Conservation (phyloP, 2,329 filamentous ascomycete genomes). For the Aspergillus latus region DNA sequence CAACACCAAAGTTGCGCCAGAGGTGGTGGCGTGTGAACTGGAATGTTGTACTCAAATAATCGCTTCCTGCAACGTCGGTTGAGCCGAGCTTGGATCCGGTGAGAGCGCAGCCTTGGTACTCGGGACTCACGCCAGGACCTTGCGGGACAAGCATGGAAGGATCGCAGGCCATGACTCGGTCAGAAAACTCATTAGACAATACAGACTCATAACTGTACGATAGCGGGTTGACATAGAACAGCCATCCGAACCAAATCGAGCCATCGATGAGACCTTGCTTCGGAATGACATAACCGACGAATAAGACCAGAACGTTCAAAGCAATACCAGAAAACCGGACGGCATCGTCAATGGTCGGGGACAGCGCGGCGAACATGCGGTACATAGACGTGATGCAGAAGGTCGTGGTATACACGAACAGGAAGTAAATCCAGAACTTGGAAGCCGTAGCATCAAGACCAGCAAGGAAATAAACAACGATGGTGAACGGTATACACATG, state of each 20-base stretch:
- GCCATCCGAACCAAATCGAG: constrained; percentile 68
- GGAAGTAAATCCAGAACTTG: constrained; percentile 66
- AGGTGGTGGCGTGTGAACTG: constrained; percentile 66
- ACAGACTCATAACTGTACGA: constrained; percentile 67
- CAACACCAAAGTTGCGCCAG: constrained; percentile 61
- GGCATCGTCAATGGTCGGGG: constrained; percentile 64
- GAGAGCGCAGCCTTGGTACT: constrained; percentile 63
- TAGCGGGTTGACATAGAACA: constrained; percentile 56
- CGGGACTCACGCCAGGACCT: constrained; percentile 55
- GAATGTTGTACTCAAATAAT: constrained; percentile 68
- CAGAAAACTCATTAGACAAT: constrained; percentile 64
- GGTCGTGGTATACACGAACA: constrained; percentile 64
- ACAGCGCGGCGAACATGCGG: constrained; percentile 65
- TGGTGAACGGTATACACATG: constrained; percentile 60
- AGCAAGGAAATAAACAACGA: constrained; percentile 67
- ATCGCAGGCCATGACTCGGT: constrained; percentile 58
- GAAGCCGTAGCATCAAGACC: constrained; percentile 58
- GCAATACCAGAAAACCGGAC: constrained; percentile 63
- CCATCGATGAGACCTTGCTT: constrained; percentile 58
- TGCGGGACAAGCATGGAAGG: constrained; percentile 60
- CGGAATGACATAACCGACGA: constrained; percentile 67
- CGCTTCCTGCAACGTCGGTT: constrained; percentile 52
- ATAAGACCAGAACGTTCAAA: constrained; percentile 63
- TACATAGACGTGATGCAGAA: constrained; percentile 65
- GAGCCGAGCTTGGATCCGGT: constrained; percentile 57